Evolutionary conservation across 2,329 filamentous ascomycete genomes (phyloP).

Genomic region (Calonectria multiphialidica): DNA sequence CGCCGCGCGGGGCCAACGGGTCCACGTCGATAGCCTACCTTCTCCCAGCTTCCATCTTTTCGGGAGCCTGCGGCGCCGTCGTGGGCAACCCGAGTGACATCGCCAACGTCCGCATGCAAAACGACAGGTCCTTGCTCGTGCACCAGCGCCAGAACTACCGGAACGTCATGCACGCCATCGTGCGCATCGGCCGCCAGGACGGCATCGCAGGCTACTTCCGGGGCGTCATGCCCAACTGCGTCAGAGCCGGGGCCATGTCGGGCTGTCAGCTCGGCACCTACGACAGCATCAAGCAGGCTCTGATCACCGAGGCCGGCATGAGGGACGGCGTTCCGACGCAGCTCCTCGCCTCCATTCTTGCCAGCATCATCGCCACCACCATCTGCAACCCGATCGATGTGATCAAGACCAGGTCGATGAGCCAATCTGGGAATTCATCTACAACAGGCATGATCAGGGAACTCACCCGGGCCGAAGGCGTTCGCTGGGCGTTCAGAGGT

Average conservation of each 20-base stretch:
- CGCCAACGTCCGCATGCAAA: conserved; percentile 31
- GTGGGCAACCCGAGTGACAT: conserved; percentile 26
- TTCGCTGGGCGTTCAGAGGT: conserved; percentile 26
- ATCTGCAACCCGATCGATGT: conserved; percentile 29
- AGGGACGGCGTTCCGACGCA: conserved; percentile 14
- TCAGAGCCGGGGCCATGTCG: conserved; percentile 22
- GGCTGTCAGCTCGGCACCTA: conserved; percentile 25
- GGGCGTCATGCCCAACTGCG: conserved; percentile 21
- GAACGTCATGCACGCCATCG: conserved; percentile 22
- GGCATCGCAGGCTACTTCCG: conserved; percentile 19
- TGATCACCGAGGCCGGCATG: conserved; percentile 7
- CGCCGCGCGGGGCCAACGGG: not conserved
- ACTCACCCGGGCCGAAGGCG: conserved; percentile 20
- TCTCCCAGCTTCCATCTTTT: conserved; percentile 19
- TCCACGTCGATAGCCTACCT: conserved; percentile 13
- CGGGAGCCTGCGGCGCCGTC: conserved; percentile 18
- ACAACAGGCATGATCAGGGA: conserved; percentile 8
- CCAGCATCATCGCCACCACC: conserved; percentile 28
- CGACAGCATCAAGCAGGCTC: conserved; percentile 23
- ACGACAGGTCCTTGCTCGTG: conserved; percentile 17
- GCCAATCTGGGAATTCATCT: conserved; percentile 1
- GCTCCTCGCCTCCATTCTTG: conserved; percentile 23
- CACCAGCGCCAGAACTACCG: conserved; percentile 26
- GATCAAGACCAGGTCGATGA: conserved; percentile 26
- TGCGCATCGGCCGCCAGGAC: conserved; percentile 23